These are phyloP conservation scores for Sordariomycetes sp. DNA, from an alignment of 2,329 filamentous ascomycete genomes.

Conservation along the genomic window DNA sequence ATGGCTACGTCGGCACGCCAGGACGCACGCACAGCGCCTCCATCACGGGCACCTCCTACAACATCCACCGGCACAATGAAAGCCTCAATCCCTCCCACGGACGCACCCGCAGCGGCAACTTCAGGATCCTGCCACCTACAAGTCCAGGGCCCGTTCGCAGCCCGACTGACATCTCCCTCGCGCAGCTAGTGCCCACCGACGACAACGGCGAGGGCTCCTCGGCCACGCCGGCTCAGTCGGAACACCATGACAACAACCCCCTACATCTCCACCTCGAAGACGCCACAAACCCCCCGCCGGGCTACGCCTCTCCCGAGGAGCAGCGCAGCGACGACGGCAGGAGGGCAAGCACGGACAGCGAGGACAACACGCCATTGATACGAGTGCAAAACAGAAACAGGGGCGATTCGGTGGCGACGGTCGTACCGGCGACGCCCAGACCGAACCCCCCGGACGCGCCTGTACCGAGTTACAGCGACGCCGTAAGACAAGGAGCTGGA, in stretches of 20 bases:
- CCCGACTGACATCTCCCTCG: slow-evolving; percentile 91
- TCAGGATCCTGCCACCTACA: slow-evolving; percentile 64
- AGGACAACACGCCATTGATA: slow-evolving; percentile 45
- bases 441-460: slow-evolving; percentile 40
- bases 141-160: slow-evolving; percentile 85
- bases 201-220: slow-evolving; percentile 54
- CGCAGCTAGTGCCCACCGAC: slow-evolving; percentile 67
- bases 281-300: slow-evolving; percentile 55
- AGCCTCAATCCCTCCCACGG: slow-evolving; percentile 47
- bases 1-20: slow-evolving; percentile 33
- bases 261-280: slow-evolving; percentile 38
- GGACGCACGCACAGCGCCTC: slow-evolving; percentile 38
- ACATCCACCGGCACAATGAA: slow-evolving; percentile 26
- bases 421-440: slow-evolving; percentile 13
- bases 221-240: slow-evolving; percentile 12
- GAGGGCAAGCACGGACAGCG: slow-evolving; percentile 46
- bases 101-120: slow-evolving; percentile 68
- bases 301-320: slow-evolving; percentile 58
- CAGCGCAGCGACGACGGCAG: slow-evolving; percentile 46
- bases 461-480: slow-evolving; percentile 77
- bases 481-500: slow-evolving; percentile 43
- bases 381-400: slow-evolving; percentile 40
- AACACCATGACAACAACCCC: slow-evolving; percentile 25
- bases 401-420: slow-evolving; percentile 36
- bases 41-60: slow-evolving; percentile 22